These are phyloP conservation scores for Volvariella surrecta DNA, from an alignment of 1,284 basidiomycete genomes.

Conservation along the genomic window DNA sequence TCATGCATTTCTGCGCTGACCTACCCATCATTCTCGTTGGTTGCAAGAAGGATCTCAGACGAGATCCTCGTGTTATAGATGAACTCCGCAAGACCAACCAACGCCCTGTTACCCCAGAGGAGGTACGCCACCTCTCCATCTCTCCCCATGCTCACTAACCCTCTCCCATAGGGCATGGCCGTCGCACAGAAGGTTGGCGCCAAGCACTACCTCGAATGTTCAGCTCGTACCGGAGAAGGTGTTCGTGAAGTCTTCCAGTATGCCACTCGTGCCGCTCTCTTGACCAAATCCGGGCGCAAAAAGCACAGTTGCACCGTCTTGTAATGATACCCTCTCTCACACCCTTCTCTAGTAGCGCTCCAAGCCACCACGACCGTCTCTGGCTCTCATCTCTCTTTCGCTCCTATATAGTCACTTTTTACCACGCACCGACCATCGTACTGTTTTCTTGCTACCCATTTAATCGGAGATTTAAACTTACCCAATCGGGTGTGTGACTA, in stretches of 20 bases:
- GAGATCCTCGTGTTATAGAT: conserved; percentile 72
- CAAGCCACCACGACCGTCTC: too few relatives aligned
- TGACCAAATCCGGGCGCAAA: conserved; percentile 19
- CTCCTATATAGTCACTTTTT: too few relatives aligned
- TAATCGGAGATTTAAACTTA: too few relatives aligned
- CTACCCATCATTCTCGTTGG: conserved; percentile 88
- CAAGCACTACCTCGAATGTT: conserved; percentile 86
- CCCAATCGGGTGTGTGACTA: too few relatives aligned
- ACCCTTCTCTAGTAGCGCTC: too few relatives aligned
- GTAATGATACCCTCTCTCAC: too few relatives aligned
- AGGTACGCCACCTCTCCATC: conserved; percentile 34
- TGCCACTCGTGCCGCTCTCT: conserved; percentile 76
- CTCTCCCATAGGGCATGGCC: conserved; percentile 61
- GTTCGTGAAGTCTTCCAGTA: conserved; percentile 91
- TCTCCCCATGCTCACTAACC: neutral
- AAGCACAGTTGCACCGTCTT: too few relatives aligned
- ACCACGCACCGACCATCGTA: too few relatives aligned
- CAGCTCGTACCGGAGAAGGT: conserved; percentile 83
- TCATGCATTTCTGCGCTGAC: conserved; percentile 86
- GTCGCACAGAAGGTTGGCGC: conserved; percentile 87
- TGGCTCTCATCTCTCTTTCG: too few relatives aligned
- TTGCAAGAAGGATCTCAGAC: conserved; percentile 87
- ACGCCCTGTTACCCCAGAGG: conserved; percentile 71
- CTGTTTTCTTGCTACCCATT: too few relatives aligned
- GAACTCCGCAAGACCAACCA: conserved; percentile 79